A percentile compares a stretch with the other conserved stretches of the same genome.
Evolutionary conservation across 805 yeast genomes (phyloP).

Genomic region (Cyberlindnera japonica): DNA sequence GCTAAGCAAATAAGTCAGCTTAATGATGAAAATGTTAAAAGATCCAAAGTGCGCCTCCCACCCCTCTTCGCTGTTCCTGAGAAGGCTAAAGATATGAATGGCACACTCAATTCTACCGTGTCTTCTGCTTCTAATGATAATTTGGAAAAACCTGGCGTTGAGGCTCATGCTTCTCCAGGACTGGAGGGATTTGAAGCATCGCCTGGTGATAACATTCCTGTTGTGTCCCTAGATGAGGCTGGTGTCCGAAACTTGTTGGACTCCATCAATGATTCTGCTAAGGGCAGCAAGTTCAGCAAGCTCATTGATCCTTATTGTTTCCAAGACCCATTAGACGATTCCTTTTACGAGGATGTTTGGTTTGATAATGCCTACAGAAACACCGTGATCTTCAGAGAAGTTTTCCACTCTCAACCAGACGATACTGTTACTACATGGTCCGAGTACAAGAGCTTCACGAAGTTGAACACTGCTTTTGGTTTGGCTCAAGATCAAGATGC

Average conservation of each 20-base stretch:
- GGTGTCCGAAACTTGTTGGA: conserved; percentile 41
- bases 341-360: conserved; percentile 86
- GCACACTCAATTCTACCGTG: background rate
- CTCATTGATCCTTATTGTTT: conserved; percentile 86
- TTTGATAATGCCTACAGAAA: conserved; percentile 77
- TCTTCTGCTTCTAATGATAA: background rate
- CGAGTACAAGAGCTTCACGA: conserved; percentile 72
- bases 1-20: conserved; percentile 43
- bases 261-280: conserved; percentile 37
- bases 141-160: background rate
- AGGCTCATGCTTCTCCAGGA: background rate
- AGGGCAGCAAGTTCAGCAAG: conserved; percentile 28
- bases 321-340: conserved; percentile 80
- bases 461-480: conserved; percentile 54
- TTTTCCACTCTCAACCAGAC: conserved; percentile 95
- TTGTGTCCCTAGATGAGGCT: conserved; percentile 40
- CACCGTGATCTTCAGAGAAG: conserved; percentile 73
- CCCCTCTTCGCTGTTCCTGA: conserved; percentile 2
- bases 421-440: conserved; percentile 87
- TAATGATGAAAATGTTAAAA: conserved; percentile 37
- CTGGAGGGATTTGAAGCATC: conserved; percentile 19
- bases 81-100: conserved; percentile 1
- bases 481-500: conserved; percentile 31
- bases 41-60: conserved; percentile 25
- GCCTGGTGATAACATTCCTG: conserved; percentile 33